Conservation (phyloP, 306 rosid species). For the Oxytropis ochrocephala region DNA sequence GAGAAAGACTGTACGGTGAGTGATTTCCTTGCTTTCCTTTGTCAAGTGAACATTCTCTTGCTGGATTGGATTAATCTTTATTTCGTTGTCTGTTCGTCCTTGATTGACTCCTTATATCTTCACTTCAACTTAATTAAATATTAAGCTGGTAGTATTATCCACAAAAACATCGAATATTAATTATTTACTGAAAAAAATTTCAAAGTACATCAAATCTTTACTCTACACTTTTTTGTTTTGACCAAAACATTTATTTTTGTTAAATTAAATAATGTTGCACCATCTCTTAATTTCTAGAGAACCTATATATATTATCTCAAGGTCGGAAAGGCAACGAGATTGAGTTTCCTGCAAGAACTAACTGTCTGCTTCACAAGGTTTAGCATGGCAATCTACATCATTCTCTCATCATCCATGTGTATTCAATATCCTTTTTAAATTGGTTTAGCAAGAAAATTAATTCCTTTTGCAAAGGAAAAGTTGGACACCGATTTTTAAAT, state of each 20-base stretch:
- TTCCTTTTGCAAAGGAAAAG: no score
- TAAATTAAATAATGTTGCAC: not conserved
- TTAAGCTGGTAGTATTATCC: no score
- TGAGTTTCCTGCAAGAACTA: constrained; percentile 22
- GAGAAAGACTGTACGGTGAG: constrained; percentile 31
- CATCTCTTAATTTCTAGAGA: not conserved
- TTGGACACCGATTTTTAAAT: no score
- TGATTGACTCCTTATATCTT: not conserved
- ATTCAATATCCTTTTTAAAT: not conserved
- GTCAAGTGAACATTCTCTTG: constrained; percentile 32
- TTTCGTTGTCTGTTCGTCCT: constrained; percentile 55
- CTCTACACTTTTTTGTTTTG: no score
- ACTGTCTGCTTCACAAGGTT: constrained; percentile 37
- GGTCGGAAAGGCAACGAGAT: constrained; percentile 32
- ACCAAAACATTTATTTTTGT: not conserved
- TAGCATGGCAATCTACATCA: constrained; percentile 24
- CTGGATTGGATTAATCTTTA: constrained; percentile 18
- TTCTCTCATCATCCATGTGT: constrained; percentile 14
- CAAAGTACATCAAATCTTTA: not conserved
- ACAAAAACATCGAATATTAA: no score
- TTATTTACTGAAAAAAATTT: not conserved
- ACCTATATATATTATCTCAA: not conserved
- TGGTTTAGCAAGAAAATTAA: no score
- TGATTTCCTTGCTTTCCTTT: constrained; percentile 35
- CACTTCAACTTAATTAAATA: no score